phyloP scores from a whole-genome alignment of 1,139 yeast species.

The Pichia sp. region DNA sequence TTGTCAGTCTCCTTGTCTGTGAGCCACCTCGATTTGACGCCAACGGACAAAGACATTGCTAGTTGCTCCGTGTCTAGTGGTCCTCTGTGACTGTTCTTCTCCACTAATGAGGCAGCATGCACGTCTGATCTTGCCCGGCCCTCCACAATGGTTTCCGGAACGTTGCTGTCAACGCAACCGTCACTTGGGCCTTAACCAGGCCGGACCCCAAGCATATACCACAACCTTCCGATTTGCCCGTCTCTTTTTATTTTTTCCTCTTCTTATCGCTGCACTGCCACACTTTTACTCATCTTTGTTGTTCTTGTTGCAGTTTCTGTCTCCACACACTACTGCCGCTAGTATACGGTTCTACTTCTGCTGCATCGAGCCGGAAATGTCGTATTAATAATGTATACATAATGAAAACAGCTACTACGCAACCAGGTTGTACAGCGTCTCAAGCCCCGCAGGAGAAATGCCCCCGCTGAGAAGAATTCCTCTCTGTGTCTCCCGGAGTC shows the following conservation, averaged over 20 bases:
- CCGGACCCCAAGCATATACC: not conserved
- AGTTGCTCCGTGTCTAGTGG: not conserved
- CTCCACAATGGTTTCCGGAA: not conserved
- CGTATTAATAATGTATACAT: not conserved
- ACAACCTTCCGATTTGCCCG: not conserved
- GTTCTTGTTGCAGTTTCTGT: not conserved
- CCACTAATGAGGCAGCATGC: not conserved
- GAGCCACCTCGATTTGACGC: conserved; percentile 21
- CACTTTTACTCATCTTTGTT: not conserved
- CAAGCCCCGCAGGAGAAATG: conserved; percentile 20
- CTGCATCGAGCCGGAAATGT: no score
- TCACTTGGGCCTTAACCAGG: not conserved
- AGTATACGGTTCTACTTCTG: no score
- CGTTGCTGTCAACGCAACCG: no score
- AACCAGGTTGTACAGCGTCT: conserved; percentile 11
- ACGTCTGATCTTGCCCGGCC: not conserved
- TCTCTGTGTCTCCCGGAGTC: conserved; percentile 55
- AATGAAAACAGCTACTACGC: not conserved
- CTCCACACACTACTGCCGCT: no score
- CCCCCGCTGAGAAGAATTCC: conserved; percentile 48
- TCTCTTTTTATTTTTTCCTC: not conserved
- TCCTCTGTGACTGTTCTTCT: not conserved
- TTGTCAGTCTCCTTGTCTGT: conserved; percentile 29
- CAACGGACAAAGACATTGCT: conserved; percentile 7
- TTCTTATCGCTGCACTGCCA: not conserved